Conservation (phyloP, 1,139 yeast genomes). For the Hansenula lynferdii region DNA sequence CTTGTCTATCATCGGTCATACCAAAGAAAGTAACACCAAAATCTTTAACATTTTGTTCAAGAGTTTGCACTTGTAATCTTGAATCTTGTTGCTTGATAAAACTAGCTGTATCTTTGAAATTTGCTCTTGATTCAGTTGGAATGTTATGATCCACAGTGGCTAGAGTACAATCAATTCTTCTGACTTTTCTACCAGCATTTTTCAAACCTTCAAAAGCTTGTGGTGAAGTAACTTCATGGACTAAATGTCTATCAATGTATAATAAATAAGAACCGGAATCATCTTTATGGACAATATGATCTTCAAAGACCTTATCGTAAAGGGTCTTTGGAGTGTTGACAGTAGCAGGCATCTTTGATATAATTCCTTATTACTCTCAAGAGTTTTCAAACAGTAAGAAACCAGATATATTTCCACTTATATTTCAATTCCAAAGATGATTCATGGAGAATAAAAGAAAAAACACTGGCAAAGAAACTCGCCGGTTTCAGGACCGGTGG, state of each 20-base stretch:
- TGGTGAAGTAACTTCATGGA: constrained; percentile 97
- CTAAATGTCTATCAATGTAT: constrained; percentile 93
- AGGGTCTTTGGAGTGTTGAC: constrained; percentile 55
- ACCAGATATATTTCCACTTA: too few relatives aligned
- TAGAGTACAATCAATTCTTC: constrained; percentile 91
- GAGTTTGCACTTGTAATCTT: constrained; percentile 83
- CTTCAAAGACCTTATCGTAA: constrained; percentile 94
- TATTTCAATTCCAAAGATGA: too few relatives aligned
- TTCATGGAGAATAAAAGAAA: neutral
- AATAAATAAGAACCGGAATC: constrained; percentile 81
- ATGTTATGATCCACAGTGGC: constrained; percentile 98
- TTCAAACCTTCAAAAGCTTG: constrained; percentile 96
- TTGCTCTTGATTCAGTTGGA: constrained; percentile 81
- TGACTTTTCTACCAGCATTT: constrained; percentile 80
- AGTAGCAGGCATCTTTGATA: constrained; percentile 18
- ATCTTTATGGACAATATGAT: constrained; percentile 87
- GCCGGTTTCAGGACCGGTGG: neutral
- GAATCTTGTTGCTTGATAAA: constrained; percentile 91
- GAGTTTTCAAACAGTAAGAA: too few relatives aligned
- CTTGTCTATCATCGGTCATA: constrained; percentile 91
- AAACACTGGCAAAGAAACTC: neutral
- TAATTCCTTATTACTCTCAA: too few relatives aligned
- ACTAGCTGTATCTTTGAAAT: constrained; percentile 68
- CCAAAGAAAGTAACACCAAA: constrained; percentile 91
- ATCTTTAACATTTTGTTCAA: constrained; percentile 87